Evolutionary conservation across 371 early-diverging fungal genomes (phyloP), one percentile per base, ranked within the genome.

Genomic region (Funneliformis caledonium): DNA sequence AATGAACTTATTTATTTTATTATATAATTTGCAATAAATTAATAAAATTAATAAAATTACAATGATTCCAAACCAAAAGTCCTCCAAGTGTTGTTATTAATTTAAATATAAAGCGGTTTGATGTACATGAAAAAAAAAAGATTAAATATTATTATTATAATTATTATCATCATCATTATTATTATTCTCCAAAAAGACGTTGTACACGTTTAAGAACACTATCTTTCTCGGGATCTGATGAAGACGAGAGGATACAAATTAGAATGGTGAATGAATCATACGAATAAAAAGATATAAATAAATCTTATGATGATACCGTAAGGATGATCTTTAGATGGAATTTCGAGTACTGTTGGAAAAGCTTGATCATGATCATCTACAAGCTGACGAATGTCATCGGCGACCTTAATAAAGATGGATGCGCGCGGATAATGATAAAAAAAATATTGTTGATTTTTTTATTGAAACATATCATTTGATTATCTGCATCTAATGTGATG

Each of bases 251-350:
- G 26, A 77, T 12, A 68, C 48, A 19, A 74, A 42, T 52, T 45
- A 48, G 56, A 19, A 62, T 43, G 19, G 31, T 33, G 8, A 68
- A 42, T 33, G 8, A 68, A 42, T 26, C 9, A 77, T n/a, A 61
- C 11, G 4, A 87, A 88, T 83, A 85, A 82, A 70, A 26, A 87
- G 86, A 83, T 88, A 10, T 10, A 42, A 14, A 31, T 56, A 48
- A 16, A 69, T 37, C 37, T 37, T 37, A 37, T 37, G 43, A 33
- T 43, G 70, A 82, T 88, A 89, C 91, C 92, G 85, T 98, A 99
- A 50, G 99, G 99, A 85, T 97, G 96, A 85, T 99, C 99, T 89
- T 99, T 99, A 74, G 97, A 97, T 80, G 99, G 99, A 82, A 99
- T 97, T 86, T 99, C 99, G 77, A 99, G 91, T 16, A 99, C 90